Base-by-base conservation (phyloP, 352 stramenopile genomes). In the Globisporangium polare region DNA sequence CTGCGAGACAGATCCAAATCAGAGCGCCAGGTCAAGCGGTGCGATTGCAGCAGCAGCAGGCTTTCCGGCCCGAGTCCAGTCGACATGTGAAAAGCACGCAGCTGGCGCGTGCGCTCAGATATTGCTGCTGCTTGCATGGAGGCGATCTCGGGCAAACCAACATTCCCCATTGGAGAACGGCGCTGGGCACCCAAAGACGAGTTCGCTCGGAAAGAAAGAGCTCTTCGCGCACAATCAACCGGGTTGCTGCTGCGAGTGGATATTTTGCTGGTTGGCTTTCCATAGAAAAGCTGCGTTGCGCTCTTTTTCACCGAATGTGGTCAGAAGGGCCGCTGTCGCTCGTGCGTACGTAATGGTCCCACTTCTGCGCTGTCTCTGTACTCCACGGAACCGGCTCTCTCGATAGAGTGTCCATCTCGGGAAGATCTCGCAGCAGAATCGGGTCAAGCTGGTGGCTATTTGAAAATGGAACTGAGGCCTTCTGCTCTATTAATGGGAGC, bases 341-440 rank as follows among this genome's bases (percentile, higher is more conserved):
- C 12, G 12, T 37, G 20, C 35, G 52, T 26, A 39, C 5, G 33
- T 58, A 58, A 58, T 58, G 52, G 35, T 46, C 52, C 52, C 13
- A 46, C 52, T 58, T 49, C 7, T 6, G 13, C 12, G 13, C 20
- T 26, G 49, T 55, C 41, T 55, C 49, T 55, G 27, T 24, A 53
- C 27, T 22, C n/a, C 13, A 53, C 12, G 29, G 42, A 61, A 45
- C 41, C 31, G 55, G 17, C 55, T 61, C 55, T 61, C 18, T 33
- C 26, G 31, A 29, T n/a, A 42, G 27, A 37, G 43, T 60, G 54
- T 60, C 39, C 41, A 50, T 60, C 54, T 60, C 20, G 24, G 39
- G 27, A 20, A 41, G 33, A 15, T 20, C 33, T 57, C n/a, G n/a
- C 27, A 43, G 37, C 37, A 43, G 1, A n/a, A n/a, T n/a, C 5